Conservation (phyloP, 371 early-diverging fungal species). For the Actinomucor elegans region DNA sequence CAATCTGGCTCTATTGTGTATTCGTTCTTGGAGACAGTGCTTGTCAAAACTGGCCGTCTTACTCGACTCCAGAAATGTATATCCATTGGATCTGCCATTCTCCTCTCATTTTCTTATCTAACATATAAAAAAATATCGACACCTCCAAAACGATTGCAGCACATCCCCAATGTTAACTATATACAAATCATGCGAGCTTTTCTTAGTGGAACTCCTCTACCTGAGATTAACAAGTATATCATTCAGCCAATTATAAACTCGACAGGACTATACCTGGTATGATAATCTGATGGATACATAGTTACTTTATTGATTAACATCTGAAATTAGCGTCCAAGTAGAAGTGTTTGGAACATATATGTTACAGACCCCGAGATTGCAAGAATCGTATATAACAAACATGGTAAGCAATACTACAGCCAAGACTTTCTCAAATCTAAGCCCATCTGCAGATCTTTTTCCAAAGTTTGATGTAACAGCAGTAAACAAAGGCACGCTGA, state of each 20-base stretch:
- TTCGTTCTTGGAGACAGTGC: no score
- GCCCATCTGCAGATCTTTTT: constrained; percentile 6
- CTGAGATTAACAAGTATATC: background rate
- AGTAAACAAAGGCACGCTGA: background rate
- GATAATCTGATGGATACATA: no score
- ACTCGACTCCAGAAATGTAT: background rate
- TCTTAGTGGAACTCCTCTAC: background rate
- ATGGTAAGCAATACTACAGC: background rate
- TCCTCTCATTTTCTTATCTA: background rate
- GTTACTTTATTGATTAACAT: background rate
- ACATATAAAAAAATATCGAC: background rate
- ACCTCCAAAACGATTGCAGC: background rate
- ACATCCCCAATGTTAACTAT: background rate
- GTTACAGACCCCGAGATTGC: background rate
- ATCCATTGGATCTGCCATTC: background rate
- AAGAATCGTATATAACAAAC: background rate
- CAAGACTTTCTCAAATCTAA: background rate
- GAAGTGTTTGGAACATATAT: background rate
- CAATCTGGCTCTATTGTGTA: no score
- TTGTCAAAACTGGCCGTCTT: no score
- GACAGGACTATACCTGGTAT: background rate
- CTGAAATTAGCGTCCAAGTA: background rate
- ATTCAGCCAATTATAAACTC: background rate
- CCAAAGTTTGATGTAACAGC: background rate
- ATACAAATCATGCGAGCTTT: background rate